Evolutionary conservation across 169 alveolate species (phyloP).

Genomic region (Cyclospora cayetanensis): DNA sequence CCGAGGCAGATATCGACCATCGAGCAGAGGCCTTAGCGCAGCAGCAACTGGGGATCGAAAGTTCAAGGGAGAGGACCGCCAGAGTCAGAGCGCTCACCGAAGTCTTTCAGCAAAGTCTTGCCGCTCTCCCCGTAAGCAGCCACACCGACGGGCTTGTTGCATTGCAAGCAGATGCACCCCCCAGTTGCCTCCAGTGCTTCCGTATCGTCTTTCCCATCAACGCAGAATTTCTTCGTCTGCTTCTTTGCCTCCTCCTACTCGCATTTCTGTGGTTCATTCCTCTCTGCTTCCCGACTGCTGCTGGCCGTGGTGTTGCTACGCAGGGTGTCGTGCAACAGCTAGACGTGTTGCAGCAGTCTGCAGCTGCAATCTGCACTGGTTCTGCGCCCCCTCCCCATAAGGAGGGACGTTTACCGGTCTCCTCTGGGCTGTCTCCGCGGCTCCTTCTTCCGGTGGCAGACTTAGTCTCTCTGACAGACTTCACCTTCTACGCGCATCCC

Average conservation of each 20-base stretch:
- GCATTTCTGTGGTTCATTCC: not conserved
- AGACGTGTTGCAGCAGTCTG: not conserved
- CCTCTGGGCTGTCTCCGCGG: not conserved
- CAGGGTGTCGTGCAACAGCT: constrained; percentile 42
- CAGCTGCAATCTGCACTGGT: constrained; percentile 1
- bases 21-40: constrained; percentile 17
- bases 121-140: constrained; percentile 14
- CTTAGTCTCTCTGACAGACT: not conserved
- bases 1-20: constrained; percentile 10
- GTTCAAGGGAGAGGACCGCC: constrained; percentile 1
- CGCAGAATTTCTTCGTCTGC: not conserved
- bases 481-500: constrained; percentile 14
- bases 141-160: not conserved
- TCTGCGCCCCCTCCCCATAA: not conserved
- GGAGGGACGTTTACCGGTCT: not conserved
- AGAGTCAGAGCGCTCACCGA: constrained; percentile 4
- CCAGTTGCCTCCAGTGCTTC: not conserved
- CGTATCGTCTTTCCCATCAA: not conserved
- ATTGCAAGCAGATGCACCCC: too few species aligned
- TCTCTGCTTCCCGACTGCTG: not conserved
- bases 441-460: not conserved
- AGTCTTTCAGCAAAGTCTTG: constrained; percentile 28
- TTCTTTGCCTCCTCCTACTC: not conserved
- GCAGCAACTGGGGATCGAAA: constrained; percentile 41
- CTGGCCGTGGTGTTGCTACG: constrained; percentile 13